phyloP scores from a whole-genome alignment of 768 basidiomycete genomes.

The Lentinus brumalis region DNA sequence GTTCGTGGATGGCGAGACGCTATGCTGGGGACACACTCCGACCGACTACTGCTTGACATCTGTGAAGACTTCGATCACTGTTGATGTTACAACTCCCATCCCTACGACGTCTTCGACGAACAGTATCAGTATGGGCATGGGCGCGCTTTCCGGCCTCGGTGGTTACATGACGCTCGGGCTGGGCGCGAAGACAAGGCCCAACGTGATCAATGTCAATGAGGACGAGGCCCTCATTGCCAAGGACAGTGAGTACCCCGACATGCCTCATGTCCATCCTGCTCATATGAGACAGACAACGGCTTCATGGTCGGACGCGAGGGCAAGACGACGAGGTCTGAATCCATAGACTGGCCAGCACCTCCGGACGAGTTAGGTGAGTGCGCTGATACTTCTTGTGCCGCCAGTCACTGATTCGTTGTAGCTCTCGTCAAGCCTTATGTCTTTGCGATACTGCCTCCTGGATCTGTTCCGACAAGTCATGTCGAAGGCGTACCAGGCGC shows the following conservation, averaged over 20 bases:
- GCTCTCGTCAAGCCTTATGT: slow-evolving; percentile 80
- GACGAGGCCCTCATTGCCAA: slow-evolving; percentile 72
- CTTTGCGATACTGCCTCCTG: slow-evolving; percentile 72
- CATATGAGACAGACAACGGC: slow-evolving; percentile 55
- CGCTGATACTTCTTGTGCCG: neutral
- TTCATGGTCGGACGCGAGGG: slow-evolving; percentile 64
- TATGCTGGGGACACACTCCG: slow-evolving; percentile 80
- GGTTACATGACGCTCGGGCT: slow-evolving; percentile 87
- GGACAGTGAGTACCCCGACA: slow-evolving; percentile 60
- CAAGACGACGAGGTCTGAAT: slow-evolving; percentile 47
- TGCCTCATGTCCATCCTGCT: neutral
- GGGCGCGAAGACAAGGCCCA: slow-evolving; percentile 73
- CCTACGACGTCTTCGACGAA: slow-evolving; percentile 25
- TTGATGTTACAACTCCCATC: slow-evolving; percentile 52
- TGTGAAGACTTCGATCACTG: slow-evolving; percentile 55
- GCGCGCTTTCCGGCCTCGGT: slow-evolving; percentile 76
- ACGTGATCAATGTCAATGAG: slow-evolving; percentile 54
- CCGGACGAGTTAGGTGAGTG: slow-evolving; percentile 79
- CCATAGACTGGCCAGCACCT: slow-evolving; percentile 74
- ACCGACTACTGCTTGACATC: slow-evolving; percentile 78
- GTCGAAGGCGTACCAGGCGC: slow-evolving; percentile 26
- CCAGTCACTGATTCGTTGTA: neutral
- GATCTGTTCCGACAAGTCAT: slow-evolving; percentile 47
- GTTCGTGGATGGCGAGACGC: slow-evolving; percentile 63
- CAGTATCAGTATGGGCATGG: slow-evolving; percentile 59